Conservation (phyloP, 192 early-diverging fungal species). For the Rhizophagus clarus region DNA sequence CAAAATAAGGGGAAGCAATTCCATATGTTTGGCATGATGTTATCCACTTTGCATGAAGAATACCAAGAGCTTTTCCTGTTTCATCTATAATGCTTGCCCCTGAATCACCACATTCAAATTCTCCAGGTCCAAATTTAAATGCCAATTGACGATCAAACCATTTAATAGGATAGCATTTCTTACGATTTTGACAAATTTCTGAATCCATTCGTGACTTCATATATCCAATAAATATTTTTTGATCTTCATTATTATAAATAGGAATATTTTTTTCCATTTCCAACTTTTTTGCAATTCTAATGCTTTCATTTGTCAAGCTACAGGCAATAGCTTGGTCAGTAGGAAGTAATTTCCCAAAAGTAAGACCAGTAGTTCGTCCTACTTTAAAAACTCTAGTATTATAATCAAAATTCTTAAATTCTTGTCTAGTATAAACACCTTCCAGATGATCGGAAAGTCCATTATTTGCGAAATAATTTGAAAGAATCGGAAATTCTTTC, state of each 20-base stretch:
- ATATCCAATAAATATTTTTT: slow-evolving; percentile 1
- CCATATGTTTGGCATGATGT: background rate
- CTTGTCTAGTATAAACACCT: too few relatives aligned
- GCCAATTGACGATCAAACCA: slow-evolving; percentile 21
- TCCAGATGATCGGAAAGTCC: too few relatives aligned
- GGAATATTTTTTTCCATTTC: background rate
- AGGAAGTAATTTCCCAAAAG: too few relatives aligned
- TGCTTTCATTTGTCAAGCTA: too few relatives aligned
- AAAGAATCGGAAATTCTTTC: too few relatives aligned
- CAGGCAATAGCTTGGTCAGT: too few relatives aligned
- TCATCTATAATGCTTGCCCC: slow-evolving; percentile 13
- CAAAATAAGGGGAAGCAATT: slow-evolving; percentile 21
- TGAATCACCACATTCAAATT: background rate
- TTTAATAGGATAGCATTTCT: background rate
- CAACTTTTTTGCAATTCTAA: background rate
- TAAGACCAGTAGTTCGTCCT: too few relatives aligned
- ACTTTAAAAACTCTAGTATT: too few relatives aligned
- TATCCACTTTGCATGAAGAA: slow-evolving; percentile 7
- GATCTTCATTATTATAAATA: background rate
- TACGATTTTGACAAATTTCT: background rate
- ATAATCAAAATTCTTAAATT: too few relatives aligned
- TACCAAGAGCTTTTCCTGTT: slow-evolving; percentile 11
- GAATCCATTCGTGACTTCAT: background rate
- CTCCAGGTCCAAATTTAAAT: background rate
- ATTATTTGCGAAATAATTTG: too few relatives aligned